Evolutionary conservation across 2,329 filamentous ascomycete genomes (phyloP), one percentile per base, ranked within the genome.

Genomic region (Dactylella cylindrospora): DNA sequence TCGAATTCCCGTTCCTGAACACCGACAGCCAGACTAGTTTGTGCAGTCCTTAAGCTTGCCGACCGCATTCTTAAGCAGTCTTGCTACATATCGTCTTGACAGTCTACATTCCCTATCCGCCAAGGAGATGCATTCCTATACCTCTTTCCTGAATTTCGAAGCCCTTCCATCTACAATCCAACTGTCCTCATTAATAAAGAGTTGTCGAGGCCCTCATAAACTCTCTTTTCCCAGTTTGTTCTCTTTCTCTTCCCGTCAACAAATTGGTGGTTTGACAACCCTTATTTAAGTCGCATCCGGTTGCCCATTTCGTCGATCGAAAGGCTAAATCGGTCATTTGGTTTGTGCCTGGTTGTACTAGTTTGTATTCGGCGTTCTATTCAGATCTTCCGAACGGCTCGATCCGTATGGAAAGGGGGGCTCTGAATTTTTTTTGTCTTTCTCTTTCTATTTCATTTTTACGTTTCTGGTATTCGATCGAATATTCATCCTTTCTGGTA

Each of bases 241-340:
- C n/a, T n/a, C n/a, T 35, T 53, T 35, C 33, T 29, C 31, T 26
- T 36, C 19, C 26, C 41, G 33, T 44, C 31, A 41, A 38, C 38
- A 43, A 20, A 41, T 38, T 38, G 52, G 44, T 54, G 49, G 57
- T 62, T 62, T 62, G 49, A 46, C 49, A 53, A 62, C 50, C 49
- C 47, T 62, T 44, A 47, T 17, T 62, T 44, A 33, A 39, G 19
- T 49, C 57, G 57, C 57, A 49, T 62, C 44, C 43, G 57, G 23
- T 62, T 62, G 41, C 57, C 57, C 43, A 31, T 62, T 62, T 62
- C 36, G 57, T 62, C 44, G 49, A 62, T 33, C 33, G 40, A 50
- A 52, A 53, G 57, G 49, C 57, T 62, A 44, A 53, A 62, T 62
- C 49, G 38, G 29, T 62, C 49, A 62, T 36, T 49, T 53, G 50